Evolutionary conservation across 2,329 filamentous ascomycete genomes (phyloP).

Genomic region (Botrytis medusae): DNA sequence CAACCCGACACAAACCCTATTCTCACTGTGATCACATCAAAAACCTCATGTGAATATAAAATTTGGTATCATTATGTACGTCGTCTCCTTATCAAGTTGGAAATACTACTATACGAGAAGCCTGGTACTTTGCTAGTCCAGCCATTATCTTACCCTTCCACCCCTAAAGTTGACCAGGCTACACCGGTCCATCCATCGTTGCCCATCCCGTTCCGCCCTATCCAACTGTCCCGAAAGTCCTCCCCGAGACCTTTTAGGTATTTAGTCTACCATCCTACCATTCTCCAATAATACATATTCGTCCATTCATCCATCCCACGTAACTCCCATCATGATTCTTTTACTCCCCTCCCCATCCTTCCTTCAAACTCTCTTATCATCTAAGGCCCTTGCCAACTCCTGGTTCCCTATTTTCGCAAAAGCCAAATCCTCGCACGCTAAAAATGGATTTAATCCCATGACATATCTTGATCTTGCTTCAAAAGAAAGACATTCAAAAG

Average conservation of each 20-base stretch:
- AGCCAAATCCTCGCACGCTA: neutral
- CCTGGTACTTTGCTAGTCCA: neutral
- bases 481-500: neutral
- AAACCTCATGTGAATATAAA: neutral
- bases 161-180: neutral
- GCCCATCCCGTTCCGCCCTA: neutral
- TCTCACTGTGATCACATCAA: neutral
- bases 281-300: constrained; percentile 2
- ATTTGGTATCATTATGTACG: constrained; percentile 1
- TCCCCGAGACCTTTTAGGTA: neutral
- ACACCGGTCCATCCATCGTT: neutral
- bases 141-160: neutral
- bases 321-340: neutral
- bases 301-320: neutral
- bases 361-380: neutral
- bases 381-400: neutral
- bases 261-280: neutral
- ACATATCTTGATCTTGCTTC: neutral
- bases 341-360: neutral
- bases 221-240: neutral
- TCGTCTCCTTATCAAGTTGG: neutral
- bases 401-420: neutral
- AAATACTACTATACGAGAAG: neutral
- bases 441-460: neutral
- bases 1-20: neutral